Evolutionary conservation across 2,329 filamentous ascomycete species (phyloP).

Genomic region (Aspergillus nomiae): DNA sequence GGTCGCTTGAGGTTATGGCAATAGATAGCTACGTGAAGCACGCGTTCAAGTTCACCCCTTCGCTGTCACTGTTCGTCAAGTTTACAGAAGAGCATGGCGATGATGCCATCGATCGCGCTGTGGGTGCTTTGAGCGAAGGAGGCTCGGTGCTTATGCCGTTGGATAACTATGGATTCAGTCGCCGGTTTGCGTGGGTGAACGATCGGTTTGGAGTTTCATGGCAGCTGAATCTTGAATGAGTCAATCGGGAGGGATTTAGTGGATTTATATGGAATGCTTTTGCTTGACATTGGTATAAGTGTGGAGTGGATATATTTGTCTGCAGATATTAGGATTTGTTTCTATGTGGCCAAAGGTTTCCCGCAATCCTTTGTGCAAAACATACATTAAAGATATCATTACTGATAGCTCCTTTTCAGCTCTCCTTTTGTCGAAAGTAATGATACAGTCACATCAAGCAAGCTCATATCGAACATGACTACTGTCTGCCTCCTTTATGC

Average conservation of each 20-base stretch:
- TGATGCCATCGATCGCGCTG: background rate
- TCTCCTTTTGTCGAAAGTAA: too few relatives aligned
- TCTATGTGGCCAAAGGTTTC: too few relatives aligned
- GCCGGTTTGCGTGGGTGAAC: background rate
- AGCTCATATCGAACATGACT: background rate
- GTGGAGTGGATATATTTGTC: too few relatives aligned
- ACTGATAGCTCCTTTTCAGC: background rate
- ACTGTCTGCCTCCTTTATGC: background rate
- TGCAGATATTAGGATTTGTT: too few relatives aligned
- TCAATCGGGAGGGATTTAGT: too few relatives aligned
- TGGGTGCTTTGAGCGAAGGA: background rate
- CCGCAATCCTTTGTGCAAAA: too few relatives aligned
- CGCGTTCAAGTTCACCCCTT: background rate
- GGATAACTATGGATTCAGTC: background rate
- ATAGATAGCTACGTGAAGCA: background rate
- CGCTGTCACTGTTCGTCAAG: background rate
- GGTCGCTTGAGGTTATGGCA: background rate
- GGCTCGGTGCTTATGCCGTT: background rate
- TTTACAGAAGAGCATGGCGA: background rate
- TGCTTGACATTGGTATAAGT: fast-evolving
- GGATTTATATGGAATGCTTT: background rate
- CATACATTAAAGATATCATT: background rate
- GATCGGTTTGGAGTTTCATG: background rate
- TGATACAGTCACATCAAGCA: too few relatives aligned
- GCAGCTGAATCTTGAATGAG: background rate